Evolutionary conservation across 257 asterid species (phyloP), one percentile per base, ranked within the genome.

Genomic region (Plantago ovata): DNA sequence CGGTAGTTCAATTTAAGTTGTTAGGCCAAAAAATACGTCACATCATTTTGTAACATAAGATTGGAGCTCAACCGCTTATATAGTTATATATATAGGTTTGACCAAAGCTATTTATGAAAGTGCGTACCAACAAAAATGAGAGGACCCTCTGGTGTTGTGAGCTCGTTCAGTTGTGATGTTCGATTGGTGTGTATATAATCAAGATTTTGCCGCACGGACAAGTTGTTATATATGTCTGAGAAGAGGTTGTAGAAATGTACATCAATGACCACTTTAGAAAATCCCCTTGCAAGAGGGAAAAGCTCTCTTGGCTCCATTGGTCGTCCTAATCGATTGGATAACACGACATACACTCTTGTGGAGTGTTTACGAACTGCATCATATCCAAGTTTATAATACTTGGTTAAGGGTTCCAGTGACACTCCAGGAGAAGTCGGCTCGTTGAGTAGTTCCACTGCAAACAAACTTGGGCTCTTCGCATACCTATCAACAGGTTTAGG

Each of bases 211-310:
- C 82, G 75, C 32, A 70, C 73, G 0, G 72, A 72, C 53, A 78
- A 61, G 57, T 12, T 42, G 53, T 68, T 56, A 45, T 69, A 80
- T 0, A 28, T 40, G 7, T 6, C 13, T 0, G 69, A 21, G 65
- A 64, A 87, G 50, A 87, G 85, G 16, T 69, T 84, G 71, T 87
- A 87, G 51, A 80, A 69, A 55, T 87, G 92, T 13, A 87, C 87
- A 56, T 84, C 94, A 36, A 87, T 64, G 1, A 77, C 96, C 0
- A 81, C 58, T 48, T 57, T 77, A 1, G 40, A 69, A 1, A 82
- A 21, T 44, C 79, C 80, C 9, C 69, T 59, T 2, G 94, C 86
- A 3, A 75, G 72, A n/a, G 64, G 56, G 42, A 87, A 69, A 0
- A 84, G 64, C 41, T 87, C 96, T 7, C 66, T 69, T 1, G 72